Evolutionary conservation across 2,329 filamentous ascomycete genomes (phyloP).

Genomic region (Xylariaceae sp.): DNA sequence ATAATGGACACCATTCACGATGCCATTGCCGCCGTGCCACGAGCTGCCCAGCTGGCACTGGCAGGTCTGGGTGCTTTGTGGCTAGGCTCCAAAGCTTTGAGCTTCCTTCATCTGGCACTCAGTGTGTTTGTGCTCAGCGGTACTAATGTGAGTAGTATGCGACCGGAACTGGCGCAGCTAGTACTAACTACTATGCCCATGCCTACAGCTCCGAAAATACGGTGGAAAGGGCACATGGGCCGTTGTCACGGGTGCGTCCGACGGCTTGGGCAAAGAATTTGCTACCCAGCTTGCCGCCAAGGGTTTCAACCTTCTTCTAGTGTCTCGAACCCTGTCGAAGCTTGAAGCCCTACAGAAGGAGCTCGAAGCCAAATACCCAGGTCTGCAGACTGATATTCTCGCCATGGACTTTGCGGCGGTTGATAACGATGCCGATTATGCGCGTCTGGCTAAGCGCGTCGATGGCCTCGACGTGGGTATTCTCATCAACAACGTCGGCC

Average conservation of each 20-base stretch:
- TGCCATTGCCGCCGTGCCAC: slow-evolving; percentile 41
- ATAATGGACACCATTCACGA: slow-evolving; percentile 35
- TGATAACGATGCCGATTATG: slow-evolving; percentile 77
- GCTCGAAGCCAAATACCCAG: slow-evolving; percentile 65
- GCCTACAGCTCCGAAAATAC: slow-evolving; percentile 73
- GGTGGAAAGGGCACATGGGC: slow-evolving; percentile 91
- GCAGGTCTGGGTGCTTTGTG: slow-evolving; percentile 57
- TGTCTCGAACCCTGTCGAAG: slow-evolving; percentile 94
- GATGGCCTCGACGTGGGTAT: slow-evolving; percentile 76
- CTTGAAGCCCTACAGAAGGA: slow-evolving; percentile 72
- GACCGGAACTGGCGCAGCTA: background rate
- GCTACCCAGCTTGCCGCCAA: slow-evolving; percentile 83
- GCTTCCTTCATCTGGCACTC: slow-evolving; percentile 58
- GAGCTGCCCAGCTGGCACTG: slow-evolving; percentile 43
- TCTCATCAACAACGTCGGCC: slow-evolving; percentile 94
- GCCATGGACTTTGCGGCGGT: slow-evolving; percentile 82
- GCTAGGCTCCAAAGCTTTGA: slow-evolving; percentile 53
- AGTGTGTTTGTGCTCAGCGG: slow-evolving; percentile 66
- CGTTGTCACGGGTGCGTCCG: slow-evolving; percentile 89
- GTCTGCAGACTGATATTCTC: slow-evolving; percentile 68
- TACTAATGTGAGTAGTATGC: slow-evolving; percentile 50
- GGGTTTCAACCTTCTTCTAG: slow-evolving; percentile 90
- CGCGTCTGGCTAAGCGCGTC: slow-evolving; percentile 63
- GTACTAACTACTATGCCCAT: slow-evolving; percentile 16
- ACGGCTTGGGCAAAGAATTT: slow-evolving; percentile 96